Base-by-base conservation (phyloP, 495 filamentous ascomycete species). In the Trichoderma asperelloides region DNA sequence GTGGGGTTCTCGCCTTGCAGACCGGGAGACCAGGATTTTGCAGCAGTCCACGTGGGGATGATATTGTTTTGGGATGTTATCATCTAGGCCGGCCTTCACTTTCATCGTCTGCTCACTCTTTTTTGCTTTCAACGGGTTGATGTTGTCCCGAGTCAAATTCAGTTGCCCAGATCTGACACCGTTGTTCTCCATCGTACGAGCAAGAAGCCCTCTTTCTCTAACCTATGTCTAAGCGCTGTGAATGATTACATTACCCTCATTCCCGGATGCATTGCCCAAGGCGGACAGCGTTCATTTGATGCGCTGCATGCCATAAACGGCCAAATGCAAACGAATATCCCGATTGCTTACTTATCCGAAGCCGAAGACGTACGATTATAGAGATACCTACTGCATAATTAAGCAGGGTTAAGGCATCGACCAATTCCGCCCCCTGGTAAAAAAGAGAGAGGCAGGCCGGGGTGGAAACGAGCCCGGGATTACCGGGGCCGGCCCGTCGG, bases 21-120 rank as follows among this genome's bases (percentile, higher is more conserved):
- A 16, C 12, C 9, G 4, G 0, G 2, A n/a, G 18, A 23, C 49
- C 49, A 55, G 49, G 49, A 5, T 27, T 27, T 60, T 18, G 55
- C 55, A 60, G 55, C 55, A 28, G 55, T 60, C 55, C 55, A 60
- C 55, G 55, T 60, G 55, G 55, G 55, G 55, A 30, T 60, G 23
- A 60, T 28, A 25, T 30, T 27, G 23, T n/a, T 9, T 28, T 15
- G 23, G 27, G 18, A 55, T n/a, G 16, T 3, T 21, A 28, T 28
- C 16, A 28, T 60, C 30, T 60, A 9, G 55, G 23, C 23, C 55
- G 23, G 23, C 15, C 25, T 28, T 23, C 9, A 47, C 43, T 16
- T 15, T 47, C 13, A 16, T 47, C 18, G 15, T 45, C 41, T 45
- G 11, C n/a, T n/a, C 6, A 37, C 9, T 37, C 2, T 33, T 33